Conservation (phyloP, 2,329 filamentous ascomycete species). For the Fusarium nelsonii region DNA sequence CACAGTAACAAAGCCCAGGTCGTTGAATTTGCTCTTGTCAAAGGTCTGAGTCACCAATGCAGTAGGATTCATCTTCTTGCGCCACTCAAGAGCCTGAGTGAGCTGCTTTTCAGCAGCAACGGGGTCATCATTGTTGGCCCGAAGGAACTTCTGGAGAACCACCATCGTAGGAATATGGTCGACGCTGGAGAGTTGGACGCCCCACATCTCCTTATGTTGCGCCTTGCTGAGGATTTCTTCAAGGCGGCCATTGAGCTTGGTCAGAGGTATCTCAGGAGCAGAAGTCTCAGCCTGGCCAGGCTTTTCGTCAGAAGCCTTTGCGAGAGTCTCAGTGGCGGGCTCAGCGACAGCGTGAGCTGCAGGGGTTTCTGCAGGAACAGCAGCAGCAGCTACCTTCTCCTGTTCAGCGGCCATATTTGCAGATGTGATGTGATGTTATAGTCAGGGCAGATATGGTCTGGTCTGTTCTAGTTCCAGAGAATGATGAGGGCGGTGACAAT, state of each 20-base stretch:
- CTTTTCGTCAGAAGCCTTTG: conserved; percentile 28
- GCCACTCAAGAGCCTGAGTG: conserved; percentile 82
- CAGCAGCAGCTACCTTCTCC: conserved; percentile 37
- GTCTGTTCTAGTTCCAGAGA: not conserved
- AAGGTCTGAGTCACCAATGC: conserved; percentile 74
- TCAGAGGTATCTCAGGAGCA: conserved; percentile 57
- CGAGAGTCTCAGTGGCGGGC: conserved; percentile 3
- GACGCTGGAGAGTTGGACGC: conserved; percentile 72
- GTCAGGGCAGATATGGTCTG: not conserved
- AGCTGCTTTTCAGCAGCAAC: conserved; percentile 83
- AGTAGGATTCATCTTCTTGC: conserved; percentile 79
- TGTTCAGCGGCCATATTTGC: conserved; percentile 51
- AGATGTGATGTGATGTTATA: conserved; percentile 1
- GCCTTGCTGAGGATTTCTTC: conserved; percentile 67
- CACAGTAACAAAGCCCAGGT: conserved; percentile 84
- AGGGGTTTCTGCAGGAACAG: conserved; percentile 24
- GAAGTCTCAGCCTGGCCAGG: conserved; percentile 7
- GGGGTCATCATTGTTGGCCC: conserved; percentile 85
- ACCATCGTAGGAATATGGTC: conserved; percentile 81
- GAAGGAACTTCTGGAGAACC: conserved; percentile 92
- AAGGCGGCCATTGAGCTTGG: conserved; percentile 69
- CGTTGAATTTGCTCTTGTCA: conserved; percentile 77
- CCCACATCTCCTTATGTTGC: conserved; percentile 86
- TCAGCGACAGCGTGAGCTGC: conserved; percentile 10
- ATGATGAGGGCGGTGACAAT: not conserved